Percentiles rank a stretch among this genome's conserved stretches.
Evolutionary conservation across 768 basidiomycete genomes (phyloP).

Genomic region (Exidia glandulosa): DNA sequence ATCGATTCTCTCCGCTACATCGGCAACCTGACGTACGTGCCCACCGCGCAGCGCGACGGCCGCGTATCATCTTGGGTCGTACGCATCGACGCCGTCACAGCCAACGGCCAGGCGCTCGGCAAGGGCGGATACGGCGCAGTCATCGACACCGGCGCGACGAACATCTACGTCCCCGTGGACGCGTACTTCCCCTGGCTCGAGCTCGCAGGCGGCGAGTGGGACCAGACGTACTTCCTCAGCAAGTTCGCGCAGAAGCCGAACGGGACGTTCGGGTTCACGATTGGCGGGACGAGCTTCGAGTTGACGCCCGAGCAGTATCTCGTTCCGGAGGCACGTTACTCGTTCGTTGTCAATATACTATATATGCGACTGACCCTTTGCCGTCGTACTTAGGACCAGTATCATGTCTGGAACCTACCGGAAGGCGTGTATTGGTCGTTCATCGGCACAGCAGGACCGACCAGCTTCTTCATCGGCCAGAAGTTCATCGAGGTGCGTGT

Average conservation of each 20-base stretch:
- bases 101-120: neutral
- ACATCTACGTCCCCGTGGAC: neutral
- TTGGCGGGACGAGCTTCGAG: constrained; percentile 3
- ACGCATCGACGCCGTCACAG: neutral
- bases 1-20: constrained; percentile 1
- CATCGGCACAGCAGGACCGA: neutral
- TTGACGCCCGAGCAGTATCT: neutral
- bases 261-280: neutral
- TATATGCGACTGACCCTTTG: neutral
- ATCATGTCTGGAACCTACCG: neutral
- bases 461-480: constrained; percentile 1
- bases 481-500: constrained; percentile 5
- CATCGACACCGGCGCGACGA: neutral
- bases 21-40: constrained; percentile 1
- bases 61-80: neutral
- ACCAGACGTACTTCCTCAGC: neutral
- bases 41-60: neutral
- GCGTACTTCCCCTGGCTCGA: neutral
- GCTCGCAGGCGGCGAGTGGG: neutral
- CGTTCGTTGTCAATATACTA: too few relatives aligned
- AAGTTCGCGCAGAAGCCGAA: neutral
- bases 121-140: neutral
- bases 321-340: neutral
- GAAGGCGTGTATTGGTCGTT: neutral
- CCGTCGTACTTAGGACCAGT: neutral